A percentile compares a stretch with the other conserved stretches of the same genome.
phyloP scores from a whole-genome alignment of 2,329 filamentous ascomycete species.

The Cordyceps farinosa region DNA sequence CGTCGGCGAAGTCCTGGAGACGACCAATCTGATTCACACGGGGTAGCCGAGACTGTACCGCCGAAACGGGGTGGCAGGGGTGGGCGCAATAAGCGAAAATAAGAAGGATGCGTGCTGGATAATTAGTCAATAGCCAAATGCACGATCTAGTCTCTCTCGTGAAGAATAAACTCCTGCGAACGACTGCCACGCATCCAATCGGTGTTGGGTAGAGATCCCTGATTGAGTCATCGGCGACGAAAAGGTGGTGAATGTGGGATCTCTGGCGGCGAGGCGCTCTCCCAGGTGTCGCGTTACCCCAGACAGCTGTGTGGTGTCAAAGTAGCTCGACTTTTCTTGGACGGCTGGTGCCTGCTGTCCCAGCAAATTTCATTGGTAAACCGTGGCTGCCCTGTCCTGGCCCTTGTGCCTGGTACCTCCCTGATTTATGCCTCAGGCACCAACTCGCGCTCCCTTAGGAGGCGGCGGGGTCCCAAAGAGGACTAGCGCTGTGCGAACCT shows the following conservation, averaged over 20 bases:
- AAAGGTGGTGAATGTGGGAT: not conserved
- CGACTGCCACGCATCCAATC: not conserved
- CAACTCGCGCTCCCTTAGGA: conserved; percentile 19
- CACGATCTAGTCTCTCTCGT: not conserved
- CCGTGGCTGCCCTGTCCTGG: not conserved
- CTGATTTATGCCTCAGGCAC: conserved; percentile 28
- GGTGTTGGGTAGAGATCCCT: not conserved
- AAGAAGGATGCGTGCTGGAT: conserved; percentile 12
- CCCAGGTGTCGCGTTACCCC: conserved; percentile 11
- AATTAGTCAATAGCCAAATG: conserved; percentile 11
- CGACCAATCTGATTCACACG: conserved; percentile 57
- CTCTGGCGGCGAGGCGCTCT: not conserved
- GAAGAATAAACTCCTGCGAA: not conserved
- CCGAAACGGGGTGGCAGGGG: conserved; percentile 41
- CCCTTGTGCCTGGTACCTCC: conserved; percentile 14
- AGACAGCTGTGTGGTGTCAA: not conserved
- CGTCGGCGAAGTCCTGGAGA: conserved; percentile 78
- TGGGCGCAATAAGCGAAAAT: conserved; percentile 42
- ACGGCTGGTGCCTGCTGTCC: not conserved
- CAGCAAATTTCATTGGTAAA: conserved; percentile 3
- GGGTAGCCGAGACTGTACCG: conserved; percentile 43
- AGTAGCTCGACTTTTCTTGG: conserved; percentile 5
- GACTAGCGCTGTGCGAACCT: conserved; percentile 33
- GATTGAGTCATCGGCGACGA: conserved; percentile 24
- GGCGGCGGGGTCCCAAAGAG: conserved; percentile 22